phyloP scores from a whole-genome alignment of 257 asterid species.

The Ballota nigra region DNA sequence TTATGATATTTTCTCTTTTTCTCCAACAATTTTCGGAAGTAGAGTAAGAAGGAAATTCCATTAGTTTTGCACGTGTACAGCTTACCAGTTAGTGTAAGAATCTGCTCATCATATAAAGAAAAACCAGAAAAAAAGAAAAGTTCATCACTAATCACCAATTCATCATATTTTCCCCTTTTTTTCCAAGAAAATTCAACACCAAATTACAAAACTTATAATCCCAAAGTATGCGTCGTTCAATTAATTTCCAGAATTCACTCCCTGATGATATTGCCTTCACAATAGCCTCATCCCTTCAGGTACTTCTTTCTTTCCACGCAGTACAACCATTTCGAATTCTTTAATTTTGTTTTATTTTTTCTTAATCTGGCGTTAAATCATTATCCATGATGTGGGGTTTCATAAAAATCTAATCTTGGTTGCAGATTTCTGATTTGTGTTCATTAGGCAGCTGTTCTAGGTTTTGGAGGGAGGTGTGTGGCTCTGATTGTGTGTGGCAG shows the following conservation, averaged over 20 bases:
- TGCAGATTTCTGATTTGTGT: slow-evolving; percentile 76
- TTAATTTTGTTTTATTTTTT: background rate
- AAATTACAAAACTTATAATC: background rate
- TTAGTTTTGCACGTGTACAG: slow-evolving; percentile 26
- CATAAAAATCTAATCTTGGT: slow-evolving; percentile 22
- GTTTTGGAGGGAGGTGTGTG: slow-evolving; percentile 80
- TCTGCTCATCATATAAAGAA: background rate
- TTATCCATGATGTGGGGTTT: slow-evolving; percentile 26
- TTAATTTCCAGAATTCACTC: slow-evolving; percentile 43
- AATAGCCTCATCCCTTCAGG: slow-evolving; percentile 75
- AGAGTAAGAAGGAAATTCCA: background rate
- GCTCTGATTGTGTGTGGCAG: slow-evolving; percentile 77
- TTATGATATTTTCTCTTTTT: background rate
- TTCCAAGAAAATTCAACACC: background rate
- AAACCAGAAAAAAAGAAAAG: background rate
- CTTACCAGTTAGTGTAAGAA: slow-evolving; percentile 16
- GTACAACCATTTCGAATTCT: background rate
- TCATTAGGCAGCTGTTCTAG: slow-evolving; percentile 85
- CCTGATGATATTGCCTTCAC: slow-evolving; percentile 72
- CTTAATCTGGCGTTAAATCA: background rate
- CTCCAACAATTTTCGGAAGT: background rate
- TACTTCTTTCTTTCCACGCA: slow-evolving; percentile 12
- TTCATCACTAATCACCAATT: slow-evolving; percentile 11
- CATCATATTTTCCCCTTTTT: background rate
- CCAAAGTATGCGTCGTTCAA: slow-evolving; percentile 21